Evolutionary conservation across 2,329 filamentous ascomycete genomes (phyloP).

Genomic region (Knufia fluminis): DNA sequence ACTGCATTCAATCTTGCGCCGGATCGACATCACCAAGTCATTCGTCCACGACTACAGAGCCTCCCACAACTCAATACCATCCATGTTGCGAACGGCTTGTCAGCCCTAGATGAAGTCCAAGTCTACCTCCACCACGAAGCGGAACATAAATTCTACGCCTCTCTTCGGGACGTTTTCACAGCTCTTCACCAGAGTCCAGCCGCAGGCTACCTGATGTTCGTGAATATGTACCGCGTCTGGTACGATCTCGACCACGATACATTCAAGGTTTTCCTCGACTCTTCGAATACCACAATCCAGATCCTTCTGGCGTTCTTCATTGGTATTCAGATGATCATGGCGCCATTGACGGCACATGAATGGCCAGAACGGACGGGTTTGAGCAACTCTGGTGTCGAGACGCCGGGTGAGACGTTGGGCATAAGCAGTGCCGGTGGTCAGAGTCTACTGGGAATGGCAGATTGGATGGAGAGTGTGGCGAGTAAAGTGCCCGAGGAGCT

Average conservation of each 20-base stretch:
- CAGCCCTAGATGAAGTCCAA: constrained; percentile 19
- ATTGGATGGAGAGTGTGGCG: constrained; percentile 33
- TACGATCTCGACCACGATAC: constrained; percentile 32
- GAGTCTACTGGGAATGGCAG: constrained; percentile 24
- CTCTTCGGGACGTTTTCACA: constrained; percentile 20
- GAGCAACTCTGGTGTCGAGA: too few species aligned
- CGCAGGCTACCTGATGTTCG: constrained; percentile 32
- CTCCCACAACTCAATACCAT: constrained; percentile 17
- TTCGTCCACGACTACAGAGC: constrained; percentile 17
- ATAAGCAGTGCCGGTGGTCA: constrained; percentile 9
- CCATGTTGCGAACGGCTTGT: constrained; percentile 17
- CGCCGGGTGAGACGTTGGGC: too few species aligned
- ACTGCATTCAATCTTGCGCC: constrained; percentile 24
- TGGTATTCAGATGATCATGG: constrained; percentile 37
- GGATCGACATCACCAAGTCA: constrained; percentile 20
- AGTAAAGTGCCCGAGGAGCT: constrained; percentile 9
- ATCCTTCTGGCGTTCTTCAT: constrained; percentile 41
- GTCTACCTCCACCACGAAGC: constrained; percentile 28
- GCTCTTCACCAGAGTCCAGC: constrained; percentile 9
- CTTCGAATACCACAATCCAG: constrained; percentile 33
- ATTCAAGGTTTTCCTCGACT: constrained; percentile 37
- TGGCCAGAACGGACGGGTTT: constrained; percentile 19
- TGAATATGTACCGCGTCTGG: constrained; percentile 32
- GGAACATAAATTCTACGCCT: constrained; percentile 15
- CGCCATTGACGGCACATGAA: constrained; percentile 30